Conservation (phyloP, 441 rosid species). For the Euphorbia celastroides region DNA sequence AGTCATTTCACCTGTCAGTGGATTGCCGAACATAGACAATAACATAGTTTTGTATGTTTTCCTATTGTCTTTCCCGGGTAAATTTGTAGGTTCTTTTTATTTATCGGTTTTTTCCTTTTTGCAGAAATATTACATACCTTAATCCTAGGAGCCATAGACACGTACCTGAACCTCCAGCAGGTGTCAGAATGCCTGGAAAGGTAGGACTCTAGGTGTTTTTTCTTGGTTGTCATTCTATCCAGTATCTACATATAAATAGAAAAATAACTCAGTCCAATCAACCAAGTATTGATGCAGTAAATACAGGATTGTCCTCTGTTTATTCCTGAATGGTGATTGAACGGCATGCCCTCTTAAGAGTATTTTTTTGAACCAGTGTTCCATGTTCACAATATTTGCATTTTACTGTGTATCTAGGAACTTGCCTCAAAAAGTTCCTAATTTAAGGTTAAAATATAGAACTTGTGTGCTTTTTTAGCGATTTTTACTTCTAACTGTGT, state of each 20-base stretch:
- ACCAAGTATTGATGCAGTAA: not conserved
- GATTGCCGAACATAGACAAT: constrained; percentile 51
- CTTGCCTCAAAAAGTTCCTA: not conserved
- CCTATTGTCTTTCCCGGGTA: constrained; percentile 13
- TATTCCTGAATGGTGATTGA: not conserved
- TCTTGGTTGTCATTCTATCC: too few relatives aligned
- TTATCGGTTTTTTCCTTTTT: constrained; percentile 15
- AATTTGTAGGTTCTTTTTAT: constrained; percentile 14
- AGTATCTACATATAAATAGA: not conserved
- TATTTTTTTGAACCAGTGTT: not conserved
- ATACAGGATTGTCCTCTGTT: not conserved
- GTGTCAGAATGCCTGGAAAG: constrained; percentile 65
- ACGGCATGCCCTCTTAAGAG: not conserved
- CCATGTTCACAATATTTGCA: not conserved
- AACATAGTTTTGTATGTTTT: constrained; percentile 69
- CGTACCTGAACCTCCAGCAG: constrained; percentile 64
- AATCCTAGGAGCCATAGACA: constrained; percentile 51
- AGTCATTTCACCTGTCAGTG: constrained; percentile 61
- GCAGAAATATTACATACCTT: constrained; percentile 71
- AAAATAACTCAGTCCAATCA: not conserved
- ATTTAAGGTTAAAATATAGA: not conserved
- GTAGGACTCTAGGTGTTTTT: constrained; percentile 33
- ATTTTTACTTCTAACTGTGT: not conserved
- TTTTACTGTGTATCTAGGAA: not conserved
- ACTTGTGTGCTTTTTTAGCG: not conserved